Conservation (phyloP, 495 filamentous ascomycete species). For the Geoglossum glabrum region DNA sequence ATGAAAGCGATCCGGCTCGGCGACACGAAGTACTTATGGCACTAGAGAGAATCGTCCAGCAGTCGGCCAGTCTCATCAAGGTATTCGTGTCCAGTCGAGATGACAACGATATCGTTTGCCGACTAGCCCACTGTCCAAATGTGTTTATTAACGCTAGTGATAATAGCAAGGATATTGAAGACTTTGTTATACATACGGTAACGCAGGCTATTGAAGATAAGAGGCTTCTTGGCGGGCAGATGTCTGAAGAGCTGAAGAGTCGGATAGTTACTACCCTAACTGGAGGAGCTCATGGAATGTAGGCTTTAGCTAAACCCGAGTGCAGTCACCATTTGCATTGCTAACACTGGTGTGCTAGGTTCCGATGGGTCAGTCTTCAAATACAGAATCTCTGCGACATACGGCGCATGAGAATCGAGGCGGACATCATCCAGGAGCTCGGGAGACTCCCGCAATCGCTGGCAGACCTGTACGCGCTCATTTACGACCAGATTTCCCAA, state of each 20-base stretch:
- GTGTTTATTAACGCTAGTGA: constrained; percentile 7
- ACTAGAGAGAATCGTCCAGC: neutral
- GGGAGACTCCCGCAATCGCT: neutral
- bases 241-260: neutral
- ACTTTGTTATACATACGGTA: constrained; percentile 6
- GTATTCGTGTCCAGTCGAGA: constrained; percentile 11
- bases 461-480: neutral
- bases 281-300: constrained; percentile 7
- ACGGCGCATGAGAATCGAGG: neutral
- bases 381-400: constrained; percentile 5
- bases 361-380: constrained; percentile 11
- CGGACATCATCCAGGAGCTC: constrained; percentile 3
- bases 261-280: neutral
- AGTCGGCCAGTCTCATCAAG: constrained; percentile 7
- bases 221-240: neutral
- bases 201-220: neutral
- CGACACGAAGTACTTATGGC: constrained; percentile 4
- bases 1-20: constrained; percentile 4
- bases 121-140: constrained; percentile 3
- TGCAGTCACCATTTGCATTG: neutral
- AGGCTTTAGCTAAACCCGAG: neutral
- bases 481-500: neutral
- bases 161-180: constrained; percentile 6
- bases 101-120: constrained; percentile 9
- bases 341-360: constrained; percentile 5